phyloP scores from a whole-genome alignment of 805 yeast genomes.

The Metschnikowia rubicola region DNA sequence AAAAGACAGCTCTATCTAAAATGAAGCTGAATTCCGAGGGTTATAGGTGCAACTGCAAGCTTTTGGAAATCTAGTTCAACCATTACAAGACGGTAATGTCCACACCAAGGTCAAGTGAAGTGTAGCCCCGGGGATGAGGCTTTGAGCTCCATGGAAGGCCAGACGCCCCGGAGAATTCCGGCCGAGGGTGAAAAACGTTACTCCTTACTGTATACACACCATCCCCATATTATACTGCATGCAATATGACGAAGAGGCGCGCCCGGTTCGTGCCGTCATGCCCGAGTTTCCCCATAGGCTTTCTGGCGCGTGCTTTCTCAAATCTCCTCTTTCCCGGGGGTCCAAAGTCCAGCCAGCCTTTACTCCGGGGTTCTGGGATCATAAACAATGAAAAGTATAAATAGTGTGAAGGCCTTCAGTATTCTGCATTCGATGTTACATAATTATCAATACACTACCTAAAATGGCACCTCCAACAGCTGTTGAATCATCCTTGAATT shows the following conservation, averaged over 20 bases:
- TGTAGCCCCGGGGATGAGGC: neutral
- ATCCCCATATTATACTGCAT: constrained; percentile 5
- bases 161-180: constrained; percentile 6
- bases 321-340: constrained; percentile 13
- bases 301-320: constrained; percentile 8
- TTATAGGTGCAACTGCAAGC: too few species aligned
- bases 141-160: neutral
- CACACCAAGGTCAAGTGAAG: neutral
- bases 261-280: constrained; percentile 6
- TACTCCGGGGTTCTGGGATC: constrained; percentile 5
- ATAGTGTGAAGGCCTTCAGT: neutral
- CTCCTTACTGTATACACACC: neutral
- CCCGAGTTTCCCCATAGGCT: constrained; percentile 10
- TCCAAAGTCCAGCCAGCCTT: constrained; percentile 1
- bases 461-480: constrained; percentile 45
- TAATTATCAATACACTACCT: neutral
- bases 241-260: neutral
- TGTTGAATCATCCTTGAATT: constrained; percentile 42
- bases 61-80: too few species aligned
- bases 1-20: too few species aligned
- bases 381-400: constrained; percentile 12
- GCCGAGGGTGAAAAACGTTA: constrained; percentile 4
- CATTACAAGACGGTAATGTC: too few species aligned
- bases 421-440: too few species aligned
- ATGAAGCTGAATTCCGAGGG: too few species aligned